Evolutionary conservation across 2,329 filamentous ascomycete genomes (phyloP), one percentile per base, ranked within the genome.

Genomic region (Tolypocladium tundrense): DNA sequence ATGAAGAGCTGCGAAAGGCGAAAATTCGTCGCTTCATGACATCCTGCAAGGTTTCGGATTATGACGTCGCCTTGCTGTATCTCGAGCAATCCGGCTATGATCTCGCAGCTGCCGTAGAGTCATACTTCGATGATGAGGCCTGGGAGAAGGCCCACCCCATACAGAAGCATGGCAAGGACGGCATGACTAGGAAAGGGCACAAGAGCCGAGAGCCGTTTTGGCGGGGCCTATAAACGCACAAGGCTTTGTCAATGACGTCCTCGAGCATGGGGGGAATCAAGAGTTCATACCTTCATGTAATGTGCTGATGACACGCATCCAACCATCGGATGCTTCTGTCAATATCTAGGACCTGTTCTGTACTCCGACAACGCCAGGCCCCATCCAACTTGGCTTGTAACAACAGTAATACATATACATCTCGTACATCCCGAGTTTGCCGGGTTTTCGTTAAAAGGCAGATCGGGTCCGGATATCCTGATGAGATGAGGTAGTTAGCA

Each of bases 21-120:
- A 86, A 86, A 67, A 79, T 93, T 40, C 79, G 90, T 48, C 82
- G 87, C 60, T 93, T 87, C 77, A 92, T 92, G 89, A 84, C 90
- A 2, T 79, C 80, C 1, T 90, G 86, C 73, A 93, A 93, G 69
- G 87, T 90, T 35, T 76, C 82, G 31, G 87, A 92, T 76, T 92
- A 86, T 73, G 87, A 91, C 67, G 77, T 91, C 55, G 90, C 90
- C 1, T 69, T 88, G 35, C 69, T 92, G 24, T 94, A 94, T 69
- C 78, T 94, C 50, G 82, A 90, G 66, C 86, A 90, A 69, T 75
- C 79, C 27, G 77, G 79, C 9, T 90, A 88, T 69, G 79, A 91
- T 64, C 73, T 92, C 19, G 81, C 84, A 4, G 70, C 72, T 35
- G 88, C 89, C 0, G 79, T 88, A 8, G 77, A 81, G 42, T 77